Conservation (phyloP, 1,284 basidiomycete species). For the Apiotrichum siamense region DNA sequence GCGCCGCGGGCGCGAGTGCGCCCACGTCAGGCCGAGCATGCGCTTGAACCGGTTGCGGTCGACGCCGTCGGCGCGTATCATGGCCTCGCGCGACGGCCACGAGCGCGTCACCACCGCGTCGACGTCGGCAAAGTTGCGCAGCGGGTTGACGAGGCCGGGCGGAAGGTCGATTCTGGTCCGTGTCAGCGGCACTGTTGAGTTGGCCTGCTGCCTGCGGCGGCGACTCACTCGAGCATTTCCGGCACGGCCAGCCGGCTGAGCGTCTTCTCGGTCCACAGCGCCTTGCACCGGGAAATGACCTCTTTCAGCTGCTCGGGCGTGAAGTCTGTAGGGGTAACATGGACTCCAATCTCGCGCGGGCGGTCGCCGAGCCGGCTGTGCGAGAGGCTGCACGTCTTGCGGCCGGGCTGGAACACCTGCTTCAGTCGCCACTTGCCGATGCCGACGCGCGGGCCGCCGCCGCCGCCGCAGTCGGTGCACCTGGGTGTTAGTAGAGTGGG, state of each 20-base stretch:
- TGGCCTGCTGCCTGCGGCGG: neutral
- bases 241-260: constrained; percentile 44
- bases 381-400: constrained; percentile 48
- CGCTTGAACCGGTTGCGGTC: constrained; percentile 41
- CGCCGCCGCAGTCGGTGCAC: constrained; percentile 41
- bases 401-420: constrained; percentile 47
- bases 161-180: constrained; percentile 35
- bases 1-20: constrained; percentile 37
- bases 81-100: constrained; percentile 43
- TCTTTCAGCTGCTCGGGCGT: constrained; percentile 42
- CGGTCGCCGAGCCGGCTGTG: constrained; percentile 46
- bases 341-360: constrained; percentile 41
- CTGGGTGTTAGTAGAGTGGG: too few relatives aligned
- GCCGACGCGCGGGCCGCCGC: constrained; percentile 45
- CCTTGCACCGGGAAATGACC: constrained; percentile 40
- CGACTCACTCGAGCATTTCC: constrained; percentile 45
- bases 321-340: constrained; percentile 42
- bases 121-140: constrained; percentile 40
- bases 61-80: constrained; percentile 37
- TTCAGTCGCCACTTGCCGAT: constrained; percentile 51
- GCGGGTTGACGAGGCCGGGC: constrained; percentile 30
- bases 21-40: constrained; percentile 42
- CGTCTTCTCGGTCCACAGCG: constrained; percentile 46
- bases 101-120: constrained; percentile 39
- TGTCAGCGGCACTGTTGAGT: constrained; percentile 3